phyloP scores from a whole-genome alignment of 345 rosid species.

The Arabis hirsuta region DNA sequence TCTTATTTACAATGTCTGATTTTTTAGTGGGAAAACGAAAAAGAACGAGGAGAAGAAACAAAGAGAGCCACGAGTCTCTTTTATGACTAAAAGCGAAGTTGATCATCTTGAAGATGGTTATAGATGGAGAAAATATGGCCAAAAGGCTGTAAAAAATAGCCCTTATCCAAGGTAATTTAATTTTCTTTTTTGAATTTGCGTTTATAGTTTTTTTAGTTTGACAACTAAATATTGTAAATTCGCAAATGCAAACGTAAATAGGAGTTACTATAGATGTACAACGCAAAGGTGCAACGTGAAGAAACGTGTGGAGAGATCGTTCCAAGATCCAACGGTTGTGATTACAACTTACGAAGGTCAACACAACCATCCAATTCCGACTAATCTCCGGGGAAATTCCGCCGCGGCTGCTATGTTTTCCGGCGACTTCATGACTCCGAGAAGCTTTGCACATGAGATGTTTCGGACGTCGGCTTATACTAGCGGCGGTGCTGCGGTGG shows the following conservation, averaged over 20 bases:
- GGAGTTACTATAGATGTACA: slow-evolving; percentile 96
- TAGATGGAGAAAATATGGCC: slow-evolving; percentile 92
- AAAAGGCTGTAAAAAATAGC: slow-evolving; percentile 83
- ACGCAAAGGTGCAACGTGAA: slow-evolving; percentile 84
- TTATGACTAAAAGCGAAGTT: slow-evolving; percentile 83
- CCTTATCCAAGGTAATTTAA: slow-evolving; percentile 64
- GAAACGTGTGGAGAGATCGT: slow-evolving; percentile 92
- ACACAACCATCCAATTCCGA: slow-evolving; percentile 80
- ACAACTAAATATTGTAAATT: slow-evolving; percentile 11
- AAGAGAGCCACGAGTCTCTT: slow-evolving; percentile 75
- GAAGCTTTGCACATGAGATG: slow-evolving; percentile 50
- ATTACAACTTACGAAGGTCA: slow-evolving; percentile 92
- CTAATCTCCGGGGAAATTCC: slow-evolving; percentile 63
- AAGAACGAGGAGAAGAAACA: slow-evolving; percentile 62
- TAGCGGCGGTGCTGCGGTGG: slow-evolving; percentile 34
- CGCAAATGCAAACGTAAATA: slow-evolving; percentile 36
- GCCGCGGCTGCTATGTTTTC: slow-evolving; percentile 58
- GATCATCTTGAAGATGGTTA: slow-evolving; percentile 93
- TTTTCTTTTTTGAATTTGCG: background rate
- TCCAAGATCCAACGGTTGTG: slow-evolving; percentile 82
- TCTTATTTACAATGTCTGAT: background rate
- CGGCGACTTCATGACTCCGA: slow-evolving; percentile 43
- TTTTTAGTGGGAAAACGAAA: slow-evolving; percentile 56
- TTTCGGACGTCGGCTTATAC: slow-evolving; percentile 43
- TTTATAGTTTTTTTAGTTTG: background rate